Conservation (phyloP, 768 basidiomycete genomes). For the Serendipita vermifera region DNA sequence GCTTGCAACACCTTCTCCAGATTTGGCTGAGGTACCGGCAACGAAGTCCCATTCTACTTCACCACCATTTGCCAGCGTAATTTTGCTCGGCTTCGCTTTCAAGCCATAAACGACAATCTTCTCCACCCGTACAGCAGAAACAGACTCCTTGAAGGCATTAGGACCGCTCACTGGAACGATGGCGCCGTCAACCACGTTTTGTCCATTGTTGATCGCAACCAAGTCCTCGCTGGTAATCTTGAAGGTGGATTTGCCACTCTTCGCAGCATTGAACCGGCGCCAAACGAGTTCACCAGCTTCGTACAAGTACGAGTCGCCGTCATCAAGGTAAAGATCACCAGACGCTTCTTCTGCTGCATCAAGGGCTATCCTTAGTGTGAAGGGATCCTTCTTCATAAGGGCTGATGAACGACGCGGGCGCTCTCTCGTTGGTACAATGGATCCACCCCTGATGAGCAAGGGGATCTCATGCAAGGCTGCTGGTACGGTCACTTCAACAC, state of each 20-base stretch:
- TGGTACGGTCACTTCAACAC: conserved; percentile 59
- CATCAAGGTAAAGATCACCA: conserved; percentile 91
- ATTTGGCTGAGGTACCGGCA: conserved; percentile 42
- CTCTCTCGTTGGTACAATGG: conserved; percentile 76
- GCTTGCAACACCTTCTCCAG: conserved; percentile 53
- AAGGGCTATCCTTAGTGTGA: conserved; percentile 78
- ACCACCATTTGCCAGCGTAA: conserved; percentile 36
- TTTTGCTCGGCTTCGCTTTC: conserved; percentile 42
- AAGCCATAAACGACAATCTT: conserved; percentile 71
- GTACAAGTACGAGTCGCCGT: conserved; percentile 74
- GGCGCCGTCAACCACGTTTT: conserved; percentile 40
- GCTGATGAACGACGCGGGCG: conserved; percentile 75
- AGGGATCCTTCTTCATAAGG: conserved; percentile 84
- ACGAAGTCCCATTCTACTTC: conserved; percentile 58
- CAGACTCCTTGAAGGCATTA: conserved; percentile 57
- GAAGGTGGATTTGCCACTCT: conserved; percentile 28
- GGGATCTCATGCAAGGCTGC: conserved; percentile 73
- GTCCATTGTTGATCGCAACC: conserved; percentile 29
- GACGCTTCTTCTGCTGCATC: conserved; percentile 42
- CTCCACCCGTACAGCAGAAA: conserved; percentile 66
- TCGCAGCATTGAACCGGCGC: conserved; percentile 54
- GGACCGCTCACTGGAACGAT: conserved; percentile 36
- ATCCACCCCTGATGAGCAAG: conserved; percentile 79
- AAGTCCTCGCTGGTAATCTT: conserved; percentile 41
- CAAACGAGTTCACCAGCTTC: conserved; percentile 68